Conservation (phyloP, 805 yeast genomes). For the Ogataea haglerorum region DNA sequence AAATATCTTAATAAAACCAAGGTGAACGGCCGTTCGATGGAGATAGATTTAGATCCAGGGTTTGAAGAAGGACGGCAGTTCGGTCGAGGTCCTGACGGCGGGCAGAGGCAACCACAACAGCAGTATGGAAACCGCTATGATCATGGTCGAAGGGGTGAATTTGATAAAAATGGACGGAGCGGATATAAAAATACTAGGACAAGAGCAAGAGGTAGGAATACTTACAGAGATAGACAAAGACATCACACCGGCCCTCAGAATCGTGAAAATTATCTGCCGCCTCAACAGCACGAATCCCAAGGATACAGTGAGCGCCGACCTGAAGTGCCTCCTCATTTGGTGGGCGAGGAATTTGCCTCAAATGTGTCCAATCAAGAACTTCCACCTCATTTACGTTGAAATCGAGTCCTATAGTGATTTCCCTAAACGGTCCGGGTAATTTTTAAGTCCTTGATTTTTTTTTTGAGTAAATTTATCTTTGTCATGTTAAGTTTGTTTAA, state of each 20-base stretch:
- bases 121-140: conserved; percentile 9
- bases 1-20: conserved; percentile 79
- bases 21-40: conserved; percentile 76
- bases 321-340: conserved; percentile 3
- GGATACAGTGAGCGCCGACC: conserved; percentile 6
- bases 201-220: conserved; percentile 30
- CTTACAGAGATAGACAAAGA: conserved; percentile 27
- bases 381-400: conserved; percentile 20
- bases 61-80: conserved; percentile 93
- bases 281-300: conserved; percentile 6
- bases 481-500: no score
- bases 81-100: conserved; percentile 91
- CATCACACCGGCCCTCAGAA: conserved; percentile 9
- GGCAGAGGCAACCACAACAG: conserved; percentile 52
- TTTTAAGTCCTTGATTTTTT: no score
- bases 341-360: conserved; percentile 6
- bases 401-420: neutral
- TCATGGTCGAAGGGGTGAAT: conserved; percentile 21
- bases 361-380: conserved; percentile 15
- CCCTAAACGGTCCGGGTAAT: neutral
- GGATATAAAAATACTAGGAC: conserved; percentile 24
- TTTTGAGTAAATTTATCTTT: no score
- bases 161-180: conserved; percentile 12
- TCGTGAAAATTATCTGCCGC: conserved; percentile 10
- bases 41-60: conserved; percentile 94